Evolutionary conservation across 129 eudicot genomes (phyloP).

Genomic region (Flaveria brownii): DNA sequence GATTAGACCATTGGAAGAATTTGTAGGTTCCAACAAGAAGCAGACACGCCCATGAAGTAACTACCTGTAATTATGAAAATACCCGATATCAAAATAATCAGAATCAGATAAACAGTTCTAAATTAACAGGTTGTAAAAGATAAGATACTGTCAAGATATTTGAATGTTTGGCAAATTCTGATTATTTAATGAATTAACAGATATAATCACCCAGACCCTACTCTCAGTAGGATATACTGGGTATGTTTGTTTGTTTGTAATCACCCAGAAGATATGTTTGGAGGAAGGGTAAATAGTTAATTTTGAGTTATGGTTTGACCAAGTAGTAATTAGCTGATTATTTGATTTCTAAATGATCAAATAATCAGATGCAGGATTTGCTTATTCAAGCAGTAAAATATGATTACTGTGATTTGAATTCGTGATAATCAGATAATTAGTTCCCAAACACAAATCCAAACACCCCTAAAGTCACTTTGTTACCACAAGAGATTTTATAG

Average conservation of each 20-base stretch:
- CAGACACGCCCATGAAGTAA: conserved; percentile 54
- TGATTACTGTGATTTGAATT: background rate
- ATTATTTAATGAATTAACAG: background rate
- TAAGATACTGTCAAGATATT: background rate
- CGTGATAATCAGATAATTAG: background rate
- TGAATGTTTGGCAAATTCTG: background rate
- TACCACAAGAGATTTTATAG: conserved; percentile 84
- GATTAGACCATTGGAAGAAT: conserved; percentile 60
- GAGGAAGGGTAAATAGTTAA: background rate
- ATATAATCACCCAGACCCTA: background rate
- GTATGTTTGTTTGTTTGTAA: background rate
- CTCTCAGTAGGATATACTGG: too few species aligned
- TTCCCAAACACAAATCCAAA: background rate
- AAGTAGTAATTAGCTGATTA: background rate
- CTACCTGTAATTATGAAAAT: conserved; percentile 54
- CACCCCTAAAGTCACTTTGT: conserved; percentile 12
- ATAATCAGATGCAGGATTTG: background rate
- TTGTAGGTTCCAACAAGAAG: conserved; percentile 54
- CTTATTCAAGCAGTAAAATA: conserved; percentile 9
- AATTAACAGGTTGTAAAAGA: too few species aligned
- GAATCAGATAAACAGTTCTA: background rate
- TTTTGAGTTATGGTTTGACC: background rate
- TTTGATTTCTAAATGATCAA: background rate
- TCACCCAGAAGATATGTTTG: background rate
- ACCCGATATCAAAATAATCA: background rate